Evolutionary conservation across 768 basidiomycete species (phyloP).

Genomic region (Kwoniella pini): DNA sequence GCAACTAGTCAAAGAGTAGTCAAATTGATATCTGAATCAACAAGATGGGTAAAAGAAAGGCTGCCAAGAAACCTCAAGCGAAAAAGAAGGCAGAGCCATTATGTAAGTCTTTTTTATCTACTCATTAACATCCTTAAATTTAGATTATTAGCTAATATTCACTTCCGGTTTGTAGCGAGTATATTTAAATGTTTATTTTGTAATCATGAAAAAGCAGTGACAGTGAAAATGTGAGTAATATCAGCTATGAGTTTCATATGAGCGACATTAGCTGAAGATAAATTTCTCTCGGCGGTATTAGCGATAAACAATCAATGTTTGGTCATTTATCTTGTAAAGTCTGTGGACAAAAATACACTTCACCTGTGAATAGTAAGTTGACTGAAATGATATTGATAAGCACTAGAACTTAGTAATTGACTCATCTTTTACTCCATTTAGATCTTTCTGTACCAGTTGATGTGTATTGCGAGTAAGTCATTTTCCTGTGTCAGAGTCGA

Average conservation of each 20-base stretch:
- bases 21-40: too few relatives aligned
- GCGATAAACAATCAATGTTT: conserved; percentile 65
- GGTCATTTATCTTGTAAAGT: conserved; percentile 69
- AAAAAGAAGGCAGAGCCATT: conserved; percentile 39
- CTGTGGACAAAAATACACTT: conserved; percentile 88
- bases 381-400: neutral
- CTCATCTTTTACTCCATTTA: neutral
- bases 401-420: conserved; percentile 4
- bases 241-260: neutral
- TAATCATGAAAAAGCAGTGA: conserved; percentile 44
- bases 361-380: conserved; percentile 68
- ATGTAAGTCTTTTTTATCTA: neutral
- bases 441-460: conserved; percentile 27
- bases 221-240: conserved; percentile 41
- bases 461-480: conserved; percentile 79
- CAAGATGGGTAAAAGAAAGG: conserved; percentile 53
- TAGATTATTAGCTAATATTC: neutral
- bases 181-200: conserved; percentile 54
- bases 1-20: too few relatives aligned
- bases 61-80: conserved; percentile 42
- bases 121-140: neutral
- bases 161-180: conserved; percentile 31
- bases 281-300: conserved; percentile 54
- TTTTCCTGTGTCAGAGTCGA: too few relatives aligned
- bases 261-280: conserved; percentile 82